Evolutionary conservation across 176 grass and related monocot genomes (phyloP), one percentile per base, ranked within the genome.

Genomic region (Paspalum notatum): DNA sequence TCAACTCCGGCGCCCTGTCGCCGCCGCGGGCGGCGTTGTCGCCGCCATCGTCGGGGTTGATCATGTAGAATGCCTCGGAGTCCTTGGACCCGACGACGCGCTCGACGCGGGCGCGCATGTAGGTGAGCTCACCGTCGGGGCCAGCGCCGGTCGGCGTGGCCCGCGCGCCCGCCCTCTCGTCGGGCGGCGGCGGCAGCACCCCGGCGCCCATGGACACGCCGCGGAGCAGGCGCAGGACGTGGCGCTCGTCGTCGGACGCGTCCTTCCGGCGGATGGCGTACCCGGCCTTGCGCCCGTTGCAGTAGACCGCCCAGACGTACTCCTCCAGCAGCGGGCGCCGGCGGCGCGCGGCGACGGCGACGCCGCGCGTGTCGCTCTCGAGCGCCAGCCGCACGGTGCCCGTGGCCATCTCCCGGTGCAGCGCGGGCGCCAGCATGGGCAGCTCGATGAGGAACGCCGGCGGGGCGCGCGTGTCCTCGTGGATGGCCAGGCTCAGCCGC

Each of bases 141-240:
- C 85, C 72, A 12, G 86, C 27, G 45, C 76, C 48, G 70, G 66
- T 47, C 66, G 49, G 41, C 45, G 8, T 15, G 15, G 25, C 25
- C 13, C 24, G 24, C 12, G 25, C 59, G 10, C 12, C 58, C 5
- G 6, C 69, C 84, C n/a, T 74, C 1, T 82, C 89, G 71, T 78
- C 91, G 20, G 85, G 86, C 20, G 86, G 74, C 22, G 78, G 82
- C 62, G 94, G 91, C 42, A 97, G 72, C 59, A 97, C 94, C 4
- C 94, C 94, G 13, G 91, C 91, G 68, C 94, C 94, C 91, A 97
- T 97, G 25, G 94, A 97, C 68, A 97, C 89, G 12, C 94, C 91
- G 24, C 91, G 83, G 7, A 97, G 91, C 39, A 94, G 77, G 27
- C 91, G 87, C 54, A 97, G 66, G 43, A 97, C 94, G 60, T 93